Base-by-base conservation (phyloP, 2,329 filamentous ascomycete genomes). In the Gremmenia infestans region DNA sequence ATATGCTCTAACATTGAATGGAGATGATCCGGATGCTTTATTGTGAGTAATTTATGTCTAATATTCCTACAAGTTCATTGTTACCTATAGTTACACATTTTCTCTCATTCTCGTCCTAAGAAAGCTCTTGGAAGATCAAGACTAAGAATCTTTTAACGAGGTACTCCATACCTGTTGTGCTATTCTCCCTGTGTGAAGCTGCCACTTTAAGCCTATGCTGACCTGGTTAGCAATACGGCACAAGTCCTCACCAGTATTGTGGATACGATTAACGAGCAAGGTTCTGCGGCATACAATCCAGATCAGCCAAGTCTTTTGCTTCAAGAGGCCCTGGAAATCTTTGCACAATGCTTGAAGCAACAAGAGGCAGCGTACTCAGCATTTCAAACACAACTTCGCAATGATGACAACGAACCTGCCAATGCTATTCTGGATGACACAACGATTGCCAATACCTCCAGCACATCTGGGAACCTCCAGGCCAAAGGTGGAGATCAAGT, bases 231-330 rank as follows among this genome's bases (percentile, higher is more conserved):
- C 74, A 91, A 90, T 67, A 85, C 83, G 5, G 84, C 81, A 1
- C 87, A 89, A 69, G 82, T 88, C 3, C 73, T 89, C 39, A 86
- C 82, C 0, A 83, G 80, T 59, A 73, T 89, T 39, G 85, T 83
- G 1, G 87, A 90, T 72, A 74, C 74, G 2, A 68, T 81, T 7
- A 77, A 76, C 43, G 76, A 78, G 5, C 67, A 70, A 1, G 70
- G 68, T 2, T 73, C 77, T 22, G 67, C 68, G 43, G 66, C 71
- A 22, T 72, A 76, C 45, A 66, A 71, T 42, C 72, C 81, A 54
- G 78, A 81, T 0, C 71, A 64, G 12, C 71, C 68, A 45, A 45
- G 15, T 48, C 55, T 23, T 48, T 15, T 47, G 22, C 71, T 86
- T 19, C 76, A 87, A 63, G 80, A 89, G 71, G 78, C 81, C 8